Base-by-base conservation (phyloP, 163 green algal species). In the Chlamydomonas reinhardtii region DNA sequence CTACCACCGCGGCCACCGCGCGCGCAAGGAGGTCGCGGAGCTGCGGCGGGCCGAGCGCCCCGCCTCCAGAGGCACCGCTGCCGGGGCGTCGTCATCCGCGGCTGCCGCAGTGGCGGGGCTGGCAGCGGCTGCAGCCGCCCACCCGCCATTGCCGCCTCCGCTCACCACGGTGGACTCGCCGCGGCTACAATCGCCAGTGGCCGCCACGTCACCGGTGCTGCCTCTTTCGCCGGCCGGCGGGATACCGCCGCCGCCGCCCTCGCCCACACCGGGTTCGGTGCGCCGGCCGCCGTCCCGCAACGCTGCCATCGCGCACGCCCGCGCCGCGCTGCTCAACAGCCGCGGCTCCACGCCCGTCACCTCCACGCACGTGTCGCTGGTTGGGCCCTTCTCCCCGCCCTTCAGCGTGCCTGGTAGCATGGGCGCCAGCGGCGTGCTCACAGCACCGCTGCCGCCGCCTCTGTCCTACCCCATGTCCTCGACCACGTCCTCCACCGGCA, bases 1-100 rank as follows among this genome's bases (percentile, higher is more conserved):
- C 2, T 66, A 83, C 29, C 74, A 81, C 19, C 76, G 84, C 27
- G 89, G 89, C 25, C 64, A 81, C 48, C 71, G 34, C 35, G 82
- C 82, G 32, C 61, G 85, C 0, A 77, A 73, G 83, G 32, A 86
- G 62, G 83, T 89, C 52, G 73, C 73, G 73, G 73, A 54, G 29
- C 34, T 72, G 74, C 74, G 74, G 25, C 74, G 74, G 0, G 37
- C n/a, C 8, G 65, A 27, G n/a, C 24, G n/a, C 71, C 12, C 48
- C 8, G 22, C 19, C 27, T 25, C 8, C 6, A 31, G 22, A 27
- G 71, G 39, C 16, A 27, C 31, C 5, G 61, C 24, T 29, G 19
- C 61, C 24, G 25, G 61, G 0, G 61, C 61, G 61, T n/a, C 24
- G 61, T 1, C 24, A 3, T 11, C 61, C 20, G 61, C 61, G 20